These are phyloP conservation scores for Metschnikowia shivogae DNA, from an alignment of 805 yeast genomes.

Conservation along the genomic window DNA sequence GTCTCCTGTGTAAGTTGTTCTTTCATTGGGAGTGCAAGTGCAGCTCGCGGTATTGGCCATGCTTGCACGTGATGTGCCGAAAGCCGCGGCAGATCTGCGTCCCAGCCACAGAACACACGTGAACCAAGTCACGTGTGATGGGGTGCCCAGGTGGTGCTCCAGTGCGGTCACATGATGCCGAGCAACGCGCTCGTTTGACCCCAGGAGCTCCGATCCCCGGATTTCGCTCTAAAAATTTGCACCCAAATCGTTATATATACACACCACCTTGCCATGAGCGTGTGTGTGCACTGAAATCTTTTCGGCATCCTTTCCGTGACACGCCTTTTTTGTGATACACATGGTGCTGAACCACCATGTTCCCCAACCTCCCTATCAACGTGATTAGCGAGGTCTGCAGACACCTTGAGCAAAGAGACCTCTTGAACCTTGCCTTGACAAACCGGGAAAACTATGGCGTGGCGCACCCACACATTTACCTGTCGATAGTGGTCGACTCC, in stretches of 20 bases:
- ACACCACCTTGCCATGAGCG: background rate
- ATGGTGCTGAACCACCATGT: background rate
- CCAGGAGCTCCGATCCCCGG: conserved; percentile 17
- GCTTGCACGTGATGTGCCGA: too few species aligned
- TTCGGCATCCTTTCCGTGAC: background rate
- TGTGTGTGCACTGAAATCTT: background rate
- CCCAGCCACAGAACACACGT: too few species aligned
- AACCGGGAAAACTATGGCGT: conserved; percentile 4
- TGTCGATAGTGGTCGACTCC: conserved; percentile 12
- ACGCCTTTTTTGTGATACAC: background rate
- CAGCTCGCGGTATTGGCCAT: too few species aligned
- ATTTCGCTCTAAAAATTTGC: conserved; percentile 15
- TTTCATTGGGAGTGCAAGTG: too few species aligned
- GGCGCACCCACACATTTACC: conserved; percentile 11
- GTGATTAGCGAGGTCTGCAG: conserved; percentile 6
- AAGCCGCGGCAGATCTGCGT: too few species aligned
- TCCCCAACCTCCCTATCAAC: conserved; percentile 9
- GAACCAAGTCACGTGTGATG: too few species aligned
- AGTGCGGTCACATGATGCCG: background rate
- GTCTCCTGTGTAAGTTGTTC: too few species aligned
- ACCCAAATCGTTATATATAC: conserved; percentile 12
- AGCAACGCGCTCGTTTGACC: conserved; percentile 2
- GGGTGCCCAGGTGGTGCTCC: background rate
- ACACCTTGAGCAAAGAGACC: conserved; percentile 12
- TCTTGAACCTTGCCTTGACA: conserved; percentile 12